Base-by-base conservation (phyloP, 1,139 yeast species). In the Trichomonascaceae sp. region DNA sequence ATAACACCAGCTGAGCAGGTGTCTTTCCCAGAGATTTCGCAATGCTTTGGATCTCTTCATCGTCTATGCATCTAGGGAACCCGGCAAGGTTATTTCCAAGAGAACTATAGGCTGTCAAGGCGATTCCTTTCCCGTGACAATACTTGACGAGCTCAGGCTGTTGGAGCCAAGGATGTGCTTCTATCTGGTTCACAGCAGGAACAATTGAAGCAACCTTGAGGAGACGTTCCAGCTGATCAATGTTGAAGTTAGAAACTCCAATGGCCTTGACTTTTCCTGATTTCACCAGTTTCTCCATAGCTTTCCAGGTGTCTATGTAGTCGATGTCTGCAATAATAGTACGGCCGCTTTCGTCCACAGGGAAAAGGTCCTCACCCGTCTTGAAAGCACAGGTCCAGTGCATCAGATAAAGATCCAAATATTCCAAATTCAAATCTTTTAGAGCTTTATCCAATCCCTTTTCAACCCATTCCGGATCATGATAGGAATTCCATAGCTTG, bases 401-500 rank as follows among this genome's bases (percentile, higher is more conserved):
- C 60, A 82, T 73, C 62, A 86, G 77, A 69, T 81, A 85, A 59
- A 87, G 74, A 66, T 87, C 95, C 51, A 86, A 80, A 63, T 86
- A 87, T 49, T 84, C 89, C 61, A 83, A 66, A 1, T 82, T 82
- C 61, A 87, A 73, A 64, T 82, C 82, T 57, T 76, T 65, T 65
- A 87, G 74, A 1, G 91, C 83, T 47, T 69, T 71, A 41, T 81
- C 78, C 52, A 86, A 70, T 1, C 86, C 88, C 15, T 62, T 70
- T 39, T 68, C 79, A n/a, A 82, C 82, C 49, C 77, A 71, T 56
- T 77, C 74, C 61, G 86, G 58, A 59, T 77, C 75, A 63, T 87
- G 96, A 77, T 68, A 85, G 61, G 73, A 76, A 77, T 87, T 87
- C 95, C 95, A 87, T 64, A 87, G 75, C 73, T 88, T 88, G 54